phyloP scores from a whole-genome alignment of 805 yeast species.

The Pichia heedii region DNA sequence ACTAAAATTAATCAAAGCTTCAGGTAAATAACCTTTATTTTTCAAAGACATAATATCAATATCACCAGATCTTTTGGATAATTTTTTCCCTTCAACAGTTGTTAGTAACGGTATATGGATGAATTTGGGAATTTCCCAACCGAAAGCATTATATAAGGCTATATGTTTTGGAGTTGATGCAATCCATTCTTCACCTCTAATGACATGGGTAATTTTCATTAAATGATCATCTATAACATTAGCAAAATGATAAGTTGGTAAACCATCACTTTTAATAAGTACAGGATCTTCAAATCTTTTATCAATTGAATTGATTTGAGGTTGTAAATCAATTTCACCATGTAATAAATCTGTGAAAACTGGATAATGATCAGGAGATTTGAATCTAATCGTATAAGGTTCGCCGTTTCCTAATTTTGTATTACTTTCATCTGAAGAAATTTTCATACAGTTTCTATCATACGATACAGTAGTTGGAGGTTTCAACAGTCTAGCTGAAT shows the following conservation, averaged over 20 bases:
- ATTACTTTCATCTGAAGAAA: conserved; percentile 32
- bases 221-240: conserved; percentile 91
- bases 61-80: conserved; percentile 83
- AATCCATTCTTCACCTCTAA: conserved; percentile 97
- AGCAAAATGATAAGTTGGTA: conserved; percentile 96
- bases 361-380: conserved; percentile 65
- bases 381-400: conserved; percentile 58
- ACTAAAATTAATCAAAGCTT: conserved; percentile 78
- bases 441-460: conserved; percentile 67
- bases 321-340: conserved; percentile 68
- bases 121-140: conserved; percentile 74
- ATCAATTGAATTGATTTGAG: conserved; percentile 64
- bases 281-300: conserved; percentile 84
- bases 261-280: conserved; percentile 81
- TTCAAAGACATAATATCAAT: conserved; percentile 55
- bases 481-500: conserved; percentile 59
- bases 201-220: conserved; percentile 89
- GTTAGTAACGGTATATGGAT: conserved; percentile 89
- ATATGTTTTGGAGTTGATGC: conserved; percentile 93
- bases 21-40: conserved; percentile 65
- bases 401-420: conserved; percentile 27
- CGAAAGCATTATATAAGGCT: conserved; percentile 76
- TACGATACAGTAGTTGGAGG: conserved; percentile 93
- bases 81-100: conserved; percentile 59
- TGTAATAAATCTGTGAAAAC: conserved; percentile 65